Percentiles rank a stretch among this genome's conserved stretches.
phyloP scores from a whole-genome alignment of 257 asterid species.

The Mentha longifolia region DNA sequence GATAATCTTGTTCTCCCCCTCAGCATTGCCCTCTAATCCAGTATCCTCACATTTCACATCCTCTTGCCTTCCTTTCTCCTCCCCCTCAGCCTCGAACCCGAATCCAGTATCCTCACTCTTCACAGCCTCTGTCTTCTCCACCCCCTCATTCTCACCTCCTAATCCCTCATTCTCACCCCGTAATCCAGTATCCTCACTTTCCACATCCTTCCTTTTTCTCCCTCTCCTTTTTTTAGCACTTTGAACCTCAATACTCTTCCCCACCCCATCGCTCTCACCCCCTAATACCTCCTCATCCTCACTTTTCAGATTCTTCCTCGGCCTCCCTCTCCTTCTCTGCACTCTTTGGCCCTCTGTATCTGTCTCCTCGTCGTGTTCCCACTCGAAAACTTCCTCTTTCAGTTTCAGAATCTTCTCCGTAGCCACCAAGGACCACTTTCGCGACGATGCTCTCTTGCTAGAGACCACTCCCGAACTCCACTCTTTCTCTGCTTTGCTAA shows the following conservation, averaged over 20 bases:
- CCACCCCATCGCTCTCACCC: conserved; percentile 26
- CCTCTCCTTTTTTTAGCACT: conserved; percentile 25
- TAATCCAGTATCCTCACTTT: neutral
- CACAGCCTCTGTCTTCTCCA: neutral
- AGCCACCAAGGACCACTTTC: conserved; percentile 40
- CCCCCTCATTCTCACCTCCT: conserved; percentile 15
- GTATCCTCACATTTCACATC: conserved; percentile 21
- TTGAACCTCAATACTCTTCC: conserved; percentile 13
- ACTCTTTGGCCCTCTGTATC: conserved; percentile 6
- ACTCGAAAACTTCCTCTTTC: conserved; percentile 33
- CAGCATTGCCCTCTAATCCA: neutral
- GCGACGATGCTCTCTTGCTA: conserved; percentile 35
- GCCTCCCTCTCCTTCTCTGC: conserved; percentile 27
- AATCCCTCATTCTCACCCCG: conserved; percentile 22
- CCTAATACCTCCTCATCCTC: neutral
- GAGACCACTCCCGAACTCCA: conserved; percentile 19
- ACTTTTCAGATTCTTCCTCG: conserved; percentile 5
- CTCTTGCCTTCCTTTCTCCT: conserved; percentile 27
- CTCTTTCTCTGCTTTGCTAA: conserved; percentile 22
- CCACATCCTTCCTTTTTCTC: conserved; percentile 17
- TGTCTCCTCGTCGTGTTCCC: conserved; percentile 31
- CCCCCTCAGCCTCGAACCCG: conserved; percentile 25
- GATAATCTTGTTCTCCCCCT: conserved; percentile 17
- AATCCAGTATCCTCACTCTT: neutral
- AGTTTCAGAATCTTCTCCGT: conserved; percentile 40